A percentile compares a stretch with the other conserved stretches of the same genome.
Evolutionary conservation across 208 protist species (phyloP).

Genomic region (Wallacemonas rigidus): DNA sequence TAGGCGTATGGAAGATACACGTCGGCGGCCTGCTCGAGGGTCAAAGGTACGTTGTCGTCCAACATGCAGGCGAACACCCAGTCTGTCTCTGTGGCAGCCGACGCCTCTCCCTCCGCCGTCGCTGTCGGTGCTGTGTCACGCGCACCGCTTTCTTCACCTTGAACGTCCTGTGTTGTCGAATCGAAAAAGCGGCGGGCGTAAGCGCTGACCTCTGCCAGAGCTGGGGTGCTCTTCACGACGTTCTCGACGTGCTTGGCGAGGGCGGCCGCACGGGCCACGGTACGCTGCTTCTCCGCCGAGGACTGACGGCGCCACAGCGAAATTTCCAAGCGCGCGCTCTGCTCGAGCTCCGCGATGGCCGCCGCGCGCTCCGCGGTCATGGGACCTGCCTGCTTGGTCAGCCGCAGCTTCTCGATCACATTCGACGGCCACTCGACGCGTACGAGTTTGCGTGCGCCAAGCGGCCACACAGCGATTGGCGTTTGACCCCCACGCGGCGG

Average conservation of each 20-base stretch:
- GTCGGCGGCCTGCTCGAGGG: constrained; percentile 40
- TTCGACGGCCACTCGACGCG: constrained; percentile 61
- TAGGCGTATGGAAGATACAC: constrained; percentile 74
- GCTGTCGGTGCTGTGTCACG: not conserved
- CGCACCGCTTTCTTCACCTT: too few species aligned
- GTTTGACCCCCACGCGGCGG: constrained; percentile 7
- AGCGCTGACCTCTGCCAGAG: constrained; percentile 50
- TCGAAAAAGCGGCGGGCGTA: constrained; percentile 58
- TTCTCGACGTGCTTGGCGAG: constrained; percentile 37
- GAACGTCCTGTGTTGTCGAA: constrained; percentile 34
- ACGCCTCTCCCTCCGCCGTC: not conserved
- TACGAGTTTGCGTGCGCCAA: constrained; percentile 62
- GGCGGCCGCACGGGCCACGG: constrained; percentile 11
- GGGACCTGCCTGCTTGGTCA: constrained; percentile 22
- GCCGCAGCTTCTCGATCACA: constrained; percentile 47
- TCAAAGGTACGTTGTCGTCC: constrained; percentile 68
- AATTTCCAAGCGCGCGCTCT: constrained; percentile 52
- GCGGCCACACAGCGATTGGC: constrained; percentile 54
- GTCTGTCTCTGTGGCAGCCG: constrained; percentile 22
- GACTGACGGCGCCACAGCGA: constrained; percentile 76
- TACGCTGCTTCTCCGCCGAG: constrained; percentile 38
- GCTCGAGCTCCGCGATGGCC: constrained; percentile 46
- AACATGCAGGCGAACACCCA: constrained; percentile 89
- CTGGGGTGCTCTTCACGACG: constrained; percentile 30
- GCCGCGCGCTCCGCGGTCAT: constrained; percentile 53